These are phyloP conservation scores for Polychaeton citri DNA, from an alignment of 2,329 filamentous ascomycete species.

Conservation along the genomic window DNA sequence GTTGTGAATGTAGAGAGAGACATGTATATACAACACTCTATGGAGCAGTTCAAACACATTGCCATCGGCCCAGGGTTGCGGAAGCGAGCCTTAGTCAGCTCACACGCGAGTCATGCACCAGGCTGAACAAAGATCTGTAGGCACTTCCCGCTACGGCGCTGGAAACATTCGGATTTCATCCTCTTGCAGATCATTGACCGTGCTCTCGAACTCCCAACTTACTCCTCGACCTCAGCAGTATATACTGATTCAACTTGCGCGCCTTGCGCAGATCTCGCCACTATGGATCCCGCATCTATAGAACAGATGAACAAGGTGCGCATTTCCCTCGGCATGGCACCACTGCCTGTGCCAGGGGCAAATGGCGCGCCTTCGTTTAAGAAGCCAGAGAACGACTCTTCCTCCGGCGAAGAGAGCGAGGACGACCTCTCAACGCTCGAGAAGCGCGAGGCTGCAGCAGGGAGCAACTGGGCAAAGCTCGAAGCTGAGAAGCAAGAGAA, in stretches of 20 bases:
- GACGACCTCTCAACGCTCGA: constrained; percentile 75
- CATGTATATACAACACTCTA: too few species aligned
- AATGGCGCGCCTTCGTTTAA: constrained; percentile 42
- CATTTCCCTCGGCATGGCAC: constrained; percentile 76
- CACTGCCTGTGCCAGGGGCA: constrained; percentile 67
- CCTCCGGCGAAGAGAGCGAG: constrained; percentile 41
- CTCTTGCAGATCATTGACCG: too few species aligned
- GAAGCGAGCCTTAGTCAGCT: too few species aligned
- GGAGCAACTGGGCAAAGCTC: constrained; percentile 60
- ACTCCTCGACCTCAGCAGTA: too few species aligned
- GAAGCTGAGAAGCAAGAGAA: constrained; percentile 60
- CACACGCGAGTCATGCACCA: too few species aligned
- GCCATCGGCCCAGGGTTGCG: too few species aligned
- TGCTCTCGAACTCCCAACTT: too few species aligned
- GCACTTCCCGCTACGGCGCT: too few species aligned
- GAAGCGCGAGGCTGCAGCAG: constrained; percentile 57
- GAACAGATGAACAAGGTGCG: constrained; percentile 92
- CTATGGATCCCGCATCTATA: constrained; percentile 48
- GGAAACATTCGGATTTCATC: too few species aligned
- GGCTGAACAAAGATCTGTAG: too few species aligned
- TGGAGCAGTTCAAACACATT: too few species aligned
- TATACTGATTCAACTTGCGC: constrained; percentile 14
- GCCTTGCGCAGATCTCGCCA: constrained; percentile 16
- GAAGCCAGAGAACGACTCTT: constrained; percentile 31
- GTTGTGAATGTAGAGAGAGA: too few species aligned